Evolutionary conservation across 192 early-diverging fungal species (phyloP).

Genomic region (Podila minutissima): DNA sequence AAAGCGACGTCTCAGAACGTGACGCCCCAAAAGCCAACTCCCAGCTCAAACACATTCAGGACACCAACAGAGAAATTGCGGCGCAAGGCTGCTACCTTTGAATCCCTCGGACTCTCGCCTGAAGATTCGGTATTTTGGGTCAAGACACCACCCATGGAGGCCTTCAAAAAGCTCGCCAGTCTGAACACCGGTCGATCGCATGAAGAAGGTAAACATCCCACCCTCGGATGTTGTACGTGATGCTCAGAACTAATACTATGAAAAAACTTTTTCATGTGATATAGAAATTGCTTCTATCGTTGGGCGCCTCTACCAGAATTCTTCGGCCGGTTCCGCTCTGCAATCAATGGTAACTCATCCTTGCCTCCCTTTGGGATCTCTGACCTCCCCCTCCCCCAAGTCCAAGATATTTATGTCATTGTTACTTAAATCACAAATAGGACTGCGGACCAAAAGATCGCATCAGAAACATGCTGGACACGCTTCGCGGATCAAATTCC

Average conservation of each 20-base stretch:
- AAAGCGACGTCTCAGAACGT: background rate
- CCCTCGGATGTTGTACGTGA: background rate
- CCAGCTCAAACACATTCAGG: conserved; percentile 20
- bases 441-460: conserved; percentile 14
- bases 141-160: conserved; percentile 36
- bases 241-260: background rate
- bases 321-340: conserved; percentile 25
- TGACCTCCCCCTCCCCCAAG: too few species aligned
- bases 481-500: conserved; percentile 14
- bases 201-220: conserved; percentile 26
- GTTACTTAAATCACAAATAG: background rate
- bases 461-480: conserved; percentile 35
- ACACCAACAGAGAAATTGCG: conserved; percentile 26
- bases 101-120: conserved; percentile 39
- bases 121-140: conserved; percentile 48
- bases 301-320: conserved; percentile 26
- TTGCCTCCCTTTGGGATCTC: background rate
- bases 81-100: conserved; percentile 9
- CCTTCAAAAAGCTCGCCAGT: conserved; percentile 20
- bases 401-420: background rate
- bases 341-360: conserved; percentile 12
- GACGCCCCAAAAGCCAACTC: background rate
- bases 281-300: conserved; percentile 42
- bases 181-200: conserved; percentile 29
- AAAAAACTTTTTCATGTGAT: background rate